Evolutionary conservation across 345 rosid species (phyloP).

Genomic region (Capsella bursapastoris): DNA sequence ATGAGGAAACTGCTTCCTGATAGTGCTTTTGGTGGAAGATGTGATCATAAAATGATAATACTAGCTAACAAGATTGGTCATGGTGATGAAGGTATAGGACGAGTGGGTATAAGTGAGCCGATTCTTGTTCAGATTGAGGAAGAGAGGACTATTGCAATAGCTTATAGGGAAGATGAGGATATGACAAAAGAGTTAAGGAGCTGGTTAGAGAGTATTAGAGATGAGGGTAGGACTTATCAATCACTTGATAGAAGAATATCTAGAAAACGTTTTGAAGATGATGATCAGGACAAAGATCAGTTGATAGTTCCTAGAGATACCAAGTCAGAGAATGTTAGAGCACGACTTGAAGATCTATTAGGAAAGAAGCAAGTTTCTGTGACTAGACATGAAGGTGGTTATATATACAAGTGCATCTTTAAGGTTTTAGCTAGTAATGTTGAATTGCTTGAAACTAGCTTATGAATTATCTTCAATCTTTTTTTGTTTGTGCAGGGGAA

Average conservation of each 20-base stretch:
- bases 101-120: conserved; percentile 21
- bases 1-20: conserved; percentile 70
- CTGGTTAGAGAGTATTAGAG: conserved; percentile 53
- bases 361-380: conserved; percentile 23
- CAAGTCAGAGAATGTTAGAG: conserved; percentile 4
- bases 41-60: conserved; percentile 18
- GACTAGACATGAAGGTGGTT: conserved; percentile 28
- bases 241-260: conserved; percentile 14
- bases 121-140: conserved; percentile 26
- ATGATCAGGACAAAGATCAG: conserved; percentile 24
- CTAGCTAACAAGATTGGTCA: conserved; percentile 15
- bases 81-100: conserved; percentile 12
- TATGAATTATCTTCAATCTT: not conserved
- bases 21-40: conserved; percentile 38
- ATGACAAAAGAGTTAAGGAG: conserved; percentile 50
- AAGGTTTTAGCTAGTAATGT: not conserved
- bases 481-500: not conserved
- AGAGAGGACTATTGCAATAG: conserved; percentile 27
- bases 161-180: conserved; percentile 39
- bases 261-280: conserved; percentile 7
- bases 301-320: not conserved
- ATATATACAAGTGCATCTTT: not conserved
- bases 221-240: conserved; percentile 42
- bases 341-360: conserved; percentile 6
- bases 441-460: conserved; percentile 15